phyloP scores from a whole-genome alignment of 305 asterid genomes.

The Plantago lanceolata region DNA sequence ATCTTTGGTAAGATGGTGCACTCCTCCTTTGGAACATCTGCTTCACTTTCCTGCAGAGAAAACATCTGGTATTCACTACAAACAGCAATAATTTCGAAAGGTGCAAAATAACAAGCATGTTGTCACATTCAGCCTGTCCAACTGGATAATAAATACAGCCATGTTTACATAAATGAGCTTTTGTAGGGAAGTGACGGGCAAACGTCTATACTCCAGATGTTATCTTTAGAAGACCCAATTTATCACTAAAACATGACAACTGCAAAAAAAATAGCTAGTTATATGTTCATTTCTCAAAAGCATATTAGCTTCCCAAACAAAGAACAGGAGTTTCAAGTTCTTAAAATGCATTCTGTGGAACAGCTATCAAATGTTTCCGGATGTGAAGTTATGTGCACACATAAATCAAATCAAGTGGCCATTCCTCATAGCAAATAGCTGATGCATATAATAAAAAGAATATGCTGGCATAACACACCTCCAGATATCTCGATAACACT shows the following conservation, averaged over 20 bases:
- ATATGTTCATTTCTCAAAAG: not conserved
- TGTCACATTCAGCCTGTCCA: not conserved
- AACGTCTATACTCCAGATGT: conserved; percentile 4
- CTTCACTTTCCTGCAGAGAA: conserved; percentile 54
- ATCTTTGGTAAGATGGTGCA: conserved; percentile 67
- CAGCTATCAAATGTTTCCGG: not conserved
- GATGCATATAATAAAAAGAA: not conserved
- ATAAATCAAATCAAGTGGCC: not conserved
- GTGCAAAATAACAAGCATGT: not conserved
- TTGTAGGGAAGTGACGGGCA: conserved; percentile 1
- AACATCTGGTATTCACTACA: not conserved
- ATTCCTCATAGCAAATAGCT: conserved; percentile 4
- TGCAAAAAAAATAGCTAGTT: not conserved
- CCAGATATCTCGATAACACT: conserved; percentile 58
- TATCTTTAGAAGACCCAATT: not conserved
- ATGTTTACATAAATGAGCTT: not conserved
- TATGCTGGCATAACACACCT: conserved; percentile 38
- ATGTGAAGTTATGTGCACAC: not conserved
- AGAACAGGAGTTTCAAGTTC: not conserved
- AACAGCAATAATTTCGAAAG: not conserved
- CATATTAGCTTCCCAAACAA: not conserved
- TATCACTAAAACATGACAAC: not conserved
- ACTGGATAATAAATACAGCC: not conserved
- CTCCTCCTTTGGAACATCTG: conserved; percentile 59
- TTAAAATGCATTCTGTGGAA: not conserved